Evolutionary conservation across 139 green algal genomes (phyloP).

Genomic region (Pleodorina starrii): DNA sequence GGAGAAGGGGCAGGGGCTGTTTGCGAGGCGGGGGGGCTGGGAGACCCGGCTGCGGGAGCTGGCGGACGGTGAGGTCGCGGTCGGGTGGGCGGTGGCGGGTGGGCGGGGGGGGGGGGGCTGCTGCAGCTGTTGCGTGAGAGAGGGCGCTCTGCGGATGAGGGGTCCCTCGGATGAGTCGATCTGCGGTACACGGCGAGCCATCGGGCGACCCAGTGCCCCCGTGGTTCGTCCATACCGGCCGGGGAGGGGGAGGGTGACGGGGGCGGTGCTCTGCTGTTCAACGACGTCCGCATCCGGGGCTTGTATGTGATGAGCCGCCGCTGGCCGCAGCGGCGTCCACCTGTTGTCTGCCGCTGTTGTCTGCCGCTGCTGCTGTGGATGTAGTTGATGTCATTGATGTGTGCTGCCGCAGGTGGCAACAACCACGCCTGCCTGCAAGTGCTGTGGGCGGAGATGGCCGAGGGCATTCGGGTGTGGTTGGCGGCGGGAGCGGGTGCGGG

Average conservation of each 20-base stretch:
- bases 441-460: conserved; percentile 53
- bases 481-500: not conserved
- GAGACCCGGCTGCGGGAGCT: conserved; percentile 37
- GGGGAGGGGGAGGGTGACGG: not conserved
- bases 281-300: no score
- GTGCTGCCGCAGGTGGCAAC: conserved; percentile 60
- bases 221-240: no score
- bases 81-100: not conserved
- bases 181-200: no score
- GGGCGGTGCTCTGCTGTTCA: not conserved
- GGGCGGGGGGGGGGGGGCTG: not conserved
- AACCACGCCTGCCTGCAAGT: conserved; percentile 53
- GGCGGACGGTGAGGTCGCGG: conserved; percentile 20
- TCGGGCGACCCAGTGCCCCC: no score
- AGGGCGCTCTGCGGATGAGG: no score
- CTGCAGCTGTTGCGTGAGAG: no score
- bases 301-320: no score
- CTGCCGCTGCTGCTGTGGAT: no score
- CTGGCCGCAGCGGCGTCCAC: no score
- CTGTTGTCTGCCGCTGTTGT: no score
- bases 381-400: no score
- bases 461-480: conserved; percentile 42
- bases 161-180: no score
- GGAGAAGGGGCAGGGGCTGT: conserved; percentile 31
- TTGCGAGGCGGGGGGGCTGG: conserved; percentile 34